These are phyloP conservation scores for Trichomonas tenax DNA, from an alignment of 208 protist genomes.

Conservation along the genomic window DNA sequence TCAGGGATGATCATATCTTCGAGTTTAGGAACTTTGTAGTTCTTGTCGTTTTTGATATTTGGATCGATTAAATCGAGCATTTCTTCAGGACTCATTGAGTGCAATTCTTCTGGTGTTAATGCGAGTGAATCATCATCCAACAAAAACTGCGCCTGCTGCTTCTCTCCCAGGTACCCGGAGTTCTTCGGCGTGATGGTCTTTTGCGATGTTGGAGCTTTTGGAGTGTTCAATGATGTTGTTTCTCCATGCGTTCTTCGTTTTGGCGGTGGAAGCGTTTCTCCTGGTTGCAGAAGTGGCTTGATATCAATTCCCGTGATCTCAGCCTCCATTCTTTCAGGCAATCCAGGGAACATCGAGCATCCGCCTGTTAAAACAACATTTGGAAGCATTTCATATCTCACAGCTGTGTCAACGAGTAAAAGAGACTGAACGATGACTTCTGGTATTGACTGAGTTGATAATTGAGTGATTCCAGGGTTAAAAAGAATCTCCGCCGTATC, in stretches of 20 bases:
- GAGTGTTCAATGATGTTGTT: background rate
- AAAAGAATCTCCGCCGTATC: conserved; percentile 4
- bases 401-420: conserved; percentile 40
- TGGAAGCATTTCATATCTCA: conserved; percentile 38
- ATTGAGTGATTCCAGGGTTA: background rate
- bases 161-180: background rate
- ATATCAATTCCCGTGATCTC: conserved; percentile 28
- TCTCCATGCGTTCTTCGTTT: background rate
- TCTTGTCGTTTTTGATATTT: background rate
- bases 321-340: conserved; percentile 34
- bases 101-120: background rate
- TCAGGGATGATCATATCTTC: background rate
- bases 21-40: background rate
- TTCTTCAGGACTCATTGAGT: background rate
- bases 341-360: conserved; percentile 35
- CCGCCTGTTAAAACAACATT: conserved; percentile 48
- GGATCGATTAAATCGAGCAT: background rate
- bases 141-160: background rate
- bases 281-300: background rate
- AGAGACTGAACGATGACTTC: conserved; percentile 39
- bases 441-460: conserved; percentile 36
- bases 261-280: conserved; percentile 35
- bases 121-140: background rate
- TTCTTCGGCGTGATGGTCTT: conserved; percentile 40
- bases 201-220: background rate